A percentile compares a stretch with the other conserved stretches of the same genome.
Conservation (phyloP, 2,329 filamentous ascomycete species). For the Aureobasidium sp. region DNA sequence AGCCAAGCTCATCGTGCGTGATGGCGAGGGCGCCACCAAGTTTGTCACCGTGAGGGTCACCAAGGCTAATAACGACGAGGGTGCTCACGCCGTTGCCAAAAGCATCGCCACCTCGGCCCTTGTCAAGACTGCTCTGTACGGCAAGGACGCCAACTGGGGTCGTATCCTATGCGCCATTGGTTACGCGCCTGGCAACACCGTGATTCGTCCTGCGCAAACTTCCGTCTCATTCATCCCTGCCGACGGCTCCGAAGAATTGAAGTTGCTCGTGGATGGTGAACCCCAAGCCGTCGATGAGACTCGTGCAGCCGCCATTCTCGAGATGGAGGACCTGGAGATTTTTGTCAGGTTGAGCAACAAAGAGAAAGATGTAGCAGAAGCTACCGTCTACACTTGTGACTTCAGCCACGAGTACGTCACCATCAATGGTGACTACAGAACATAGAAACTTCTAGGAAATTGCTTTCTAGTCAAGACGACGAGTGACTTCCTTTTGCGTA, state of each 20-base stretch:
- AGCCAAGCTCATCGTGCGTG: slow-evolving; percentile 86
- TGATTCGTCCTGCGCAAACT: slow-evolving; percentile 62
- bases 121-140: slow-evolving; percentile 95
- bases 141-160: slow-evolving; percentile 97
- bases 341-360: slow-evolving; percentile 61
- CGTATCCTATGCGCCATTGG: slow-evolving; percentile 92
- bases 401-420: slow-evolving; percentile 77
- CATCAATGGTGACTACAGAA: slow-evolving; percentile 62
- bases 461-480: no score
- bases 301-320: slow-evolving; percentile 68
- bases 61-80: slow-evolving; percentile 61
- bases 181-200: slow-evolving; percentile 60
- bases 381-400: slow-evolving; percentile 78
- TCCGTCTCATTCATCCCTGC: slow-evolving; percentile 72
- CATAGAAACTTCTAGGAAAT: no score
- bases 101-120: slow-evolving; percentile 86
- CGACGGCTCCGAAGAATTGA: slow-evolving; percentile 70
- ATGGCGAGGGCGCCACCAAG: slow-evolving; percentile 96
- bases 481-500: no score
- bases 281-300: slow-evolving; percentile 72
- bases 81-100: slow-evolving; percentile 72
- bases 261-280: slow-evolving; percentile 70
- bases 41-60: slow-evolving; percentile 88
- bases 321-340: slow-evolving; percentile 73
- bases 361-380: slow-evolving; percentile 35